Evolutionary conservation across 352 stramenopile genomes (phyloP), one percentile per base, ranked within the genome.

Genomic region (Globisporangium takayamanum): DNA sequence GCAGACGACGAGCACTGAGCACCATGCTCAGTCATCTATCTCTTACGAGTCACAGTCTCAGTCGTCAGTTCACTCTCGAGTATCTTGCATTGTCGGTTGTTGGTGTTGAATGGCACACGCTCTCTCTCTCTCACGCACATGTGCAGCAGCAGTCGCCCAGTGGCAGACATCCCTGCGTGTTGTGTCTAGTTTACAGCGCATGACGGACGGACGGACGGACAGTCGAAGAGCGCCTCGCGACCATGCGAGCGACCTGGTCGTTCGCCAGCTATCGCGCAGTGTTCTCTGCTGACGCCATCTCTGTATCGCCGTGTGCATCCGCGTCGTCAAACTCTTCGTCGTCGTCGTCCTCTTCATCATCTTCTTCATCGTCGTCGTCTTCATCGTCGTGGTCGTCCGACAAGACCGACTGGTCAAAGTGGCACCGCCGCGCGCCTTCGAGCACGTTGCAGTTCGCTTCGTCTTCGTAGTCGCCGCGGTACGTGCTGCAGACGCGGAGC

Each of bases 401-500:
- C 59, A 70, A 62, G 41, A 83, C 65, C n/a, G 78, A 74, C 58
- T 84, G 75, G 54, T 87, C 77, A 41, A 78, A 87, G 60, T 87
- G 77, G 22, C 74, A 82, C 26, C 77, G 73, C 42, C 78, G 76
- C 15, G 70, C 72, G 1, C 68, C 75, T 61, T 85, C 74, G n/a
- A 94, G 64, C 53, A 89, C 79, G 57, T 94, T 94, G 60, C 84
- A 92, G 61, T 94, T 94, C 28, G 81, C 71, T 47, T 85, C 73
- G 39, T 92, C 82, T 16, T 89, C 70, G 50, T 84, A 92, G 18
- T 78, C 67, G 2, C 82, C 84, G 15, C 84, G 82, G 59, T 88
- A 94, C 1, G 74, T 87, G 60, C 68, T 86, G 62, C 82, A 94
- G 11, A 98, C 80, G 50, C 95, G 76, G 10, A 98, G 80, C 60